Conservation (phyloP, 371 early-diverging fungal genomes). For the Mortierella sp. region DNA sequence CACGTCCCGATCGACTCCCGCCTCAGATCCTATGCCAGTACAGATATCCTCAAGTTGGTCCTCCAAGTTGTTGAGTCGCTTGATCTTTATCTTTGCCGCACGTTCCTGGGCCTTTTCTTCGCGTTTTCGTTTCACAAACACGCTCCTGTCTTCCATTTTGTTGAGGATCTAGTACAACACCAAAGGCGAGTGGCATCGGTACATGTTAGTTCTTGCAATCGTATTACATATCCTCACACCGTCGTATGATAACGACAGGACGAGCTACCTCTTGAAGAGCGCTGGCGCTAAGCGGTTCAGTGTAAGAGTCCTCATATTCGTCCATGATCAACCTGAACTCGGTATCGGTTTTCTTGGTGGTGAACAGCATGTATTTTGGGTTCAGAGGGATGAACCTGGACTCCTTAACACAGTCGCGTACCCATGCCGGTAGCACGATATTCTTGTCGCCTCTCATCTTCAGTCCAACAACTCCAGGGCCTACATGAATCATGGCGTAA, state of each 20-base stretch:
- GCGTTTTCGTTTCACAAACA: slow-evolving; percentile 26
- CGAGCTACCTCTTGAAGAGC: slow-evolving; percentile 67
- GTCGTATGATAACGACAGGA: background rate
- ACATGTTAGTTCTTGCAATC: background rate
- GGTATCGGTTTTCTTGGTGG: slow-evolving; percentile 62
- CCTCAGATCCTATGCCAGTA: background rate
- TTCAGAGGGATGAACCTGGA: slow-evolving; percentile 65
- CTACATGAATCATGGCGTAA: slow-evolving; percentile 39
- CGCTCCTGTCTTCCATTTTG: slow-evolving; percentile 47
- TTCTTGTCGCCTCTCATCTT: slow-evolving; percentile 63
- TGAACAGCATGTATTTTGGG: slow-evolving; percentile 77
- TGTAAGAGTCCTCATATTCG: slow-evolving; percentile 77
- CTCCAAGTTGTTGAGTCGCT: slow-evolving; percentile 46
- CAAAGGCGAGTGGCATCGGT: background rate
- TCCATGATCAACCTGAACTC: slow-evolving; percentile 71
- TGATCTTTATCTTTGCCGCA: slow-evolving; percentile 28
- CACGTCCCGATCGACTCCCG: slow-evolving; percentile 6
- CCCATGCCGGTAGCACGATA: slow-evolving; percentile 73
- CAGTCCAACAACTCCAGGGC: slow-evolving; percentile 63
- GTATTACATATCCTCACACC: no score
- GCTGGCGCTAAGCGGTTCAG: slow-evolving; percentile 66
- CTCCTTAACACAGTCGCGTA: slow-evolving; percentile 71
- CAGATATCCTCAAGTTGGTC: slow-evolving; percentile 25
- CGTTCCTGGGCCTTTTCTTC: slow-evolving; percentile 21
- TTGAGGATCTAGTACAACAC: slow-evolving; percentile 27